Evolutionary conservation across 768 basidiomycete genomes (phyloP), one percentile per base, ranked within the genome.

Genomic region (Tephrocybe rancida): DNA sequence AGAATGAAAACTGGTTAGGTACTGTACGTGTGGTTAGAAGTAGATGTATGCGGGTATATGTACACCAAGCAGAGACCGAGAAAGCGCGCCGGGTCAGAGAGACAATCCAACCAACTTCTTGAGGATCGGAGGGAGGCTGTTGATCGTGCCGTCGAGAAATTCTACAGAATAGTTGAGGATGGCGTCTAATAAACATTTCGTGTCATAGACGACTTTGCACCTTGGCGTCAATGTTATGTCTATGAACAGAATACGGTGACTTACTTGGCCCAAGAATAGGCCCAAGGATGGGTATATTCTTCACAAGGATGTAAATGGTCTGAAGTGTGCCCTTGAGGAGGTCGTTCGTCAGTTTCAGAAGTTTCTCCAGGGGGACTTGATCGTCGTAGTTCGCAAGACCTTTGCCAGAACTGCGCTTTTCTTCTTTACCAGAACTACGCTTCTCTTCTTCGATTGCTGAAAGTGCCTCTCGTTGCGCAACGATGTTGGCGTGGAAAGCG

Each of bases 111-210:
- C 58, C 47, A 73, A 58, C 13, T 37, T 55, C 37, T 55, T 29
- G 7, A 85, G 59, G 11, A 73, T 50, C 21, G 75, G 76, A 26
- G 63, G 53, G n/a, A 84, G 58, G 10, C 49, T 57, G 49, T 81
- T 79, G 57, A 84, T 51, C 11, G 73, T 52, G 7, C 62, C 78
- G 59, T 86, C 86, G 14, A 73, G 67, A 14, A 80, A 27, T 59
- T 83, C 74, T 64, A 84, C 81, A 2, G 70, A 60, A 5, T 64
- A 62, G 59, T 88, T 71, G 35, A 87, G 67, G 24, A 81, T 48
- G 3, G 68, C 68, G 58, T 85, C 83, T 27, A 87, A 46, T 22
- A 81, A 54, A 61, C 87, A 87, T 63, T 89, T 87, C 64, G 86
- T 62, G 9, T 82, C 69, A 55, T 83, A 82, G 8, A 85, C 69